Evolutionary conservation across 768 basidiomycete species (phyloP), one percentile per base, ranked within the genome.

Genomic region (Tylopilus balloui): DNA sequence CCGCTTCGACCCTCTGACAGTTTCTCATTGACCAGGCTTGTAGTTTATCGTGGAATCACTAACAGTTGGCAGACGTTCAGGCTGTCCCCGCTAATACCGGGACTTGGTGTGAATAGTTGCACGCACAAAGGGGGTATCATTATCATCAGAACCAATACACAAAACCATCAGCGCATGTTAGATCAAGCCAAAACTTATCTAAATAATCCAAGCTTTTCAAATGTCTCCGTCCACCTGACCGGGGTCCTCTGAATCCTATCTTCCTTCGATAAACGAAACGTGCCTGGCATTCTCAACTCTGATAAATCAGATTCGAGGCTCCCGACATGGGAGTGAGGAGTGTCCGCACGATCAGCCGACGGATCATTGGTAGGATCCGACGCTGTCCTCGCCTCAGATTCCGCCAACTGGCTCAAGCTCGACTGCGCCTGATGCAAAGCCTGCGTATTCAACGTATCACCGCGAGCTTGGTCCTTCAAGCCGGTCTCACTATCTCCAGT

Each of bases 271-370:
- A 64, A 34, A 49, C 73, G 69, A 52, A 81, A 80, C 25, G 77
- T 76, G 10, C 81, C 80, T 2, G 81, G 81, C 65, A 83, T 81
- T 46, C 43, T 58, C 47, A 70, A 53, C 29, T 71, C 69, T 19
- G 62, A 51, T 24, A 70, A 50, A 38, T 71, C 69, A 6, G 62
- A 48, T 23, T 71, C 69, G 23, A 67, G 60, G 32, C 69, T 63
- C 29, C 24, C 25, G 19, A 42, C 50, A 2, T 51, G 45, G 21
- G 48, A 48, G 10, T 27, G 51, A 35, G 47, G 17, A 2, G 48
- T 41, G n/a, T 41, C 57, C 36, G 29, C 45, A n/a, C 14, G 47
- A 19, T 37, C 43, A n/a, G 27, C 44, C n/a, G 19, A 3, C 21
- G 19, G 12, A 10, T 44, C 21, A 19, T 24, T 32, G 39, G 11